Evolutionary conservation across 371 early-diverging fungal genomes (phyloP).

Genomic region (Paraphysoderma sedebokerense): DNA sequence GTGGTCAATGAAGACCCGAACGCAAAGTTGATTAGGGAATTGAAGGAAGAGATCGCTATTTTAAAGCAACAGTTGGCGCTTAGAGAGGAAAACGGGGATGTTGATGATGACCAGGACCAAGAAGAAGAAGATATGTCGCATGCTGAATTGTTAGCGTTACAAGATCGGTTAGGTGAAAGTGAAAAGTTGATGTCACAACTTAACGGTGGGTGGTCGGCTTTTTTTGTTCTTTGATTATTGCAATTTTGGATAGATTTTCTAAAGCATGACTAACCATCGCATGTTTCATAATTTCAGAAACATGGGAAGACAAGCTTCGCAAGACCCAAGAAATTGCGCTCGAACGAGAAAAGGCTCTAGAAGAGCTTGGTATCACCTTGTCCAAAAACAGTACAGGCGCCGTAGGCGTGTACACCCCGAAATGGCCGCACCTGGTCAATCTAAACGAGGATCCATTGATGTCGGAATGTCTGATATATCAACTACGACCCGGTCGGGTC

Average conservation of each 20-base stretch:
- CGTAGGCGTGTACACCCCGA: constrained; percentile 65
- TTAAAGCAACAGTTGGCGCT: constrained; percentile 42
- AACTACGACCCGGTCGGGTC: constrained; percentile 61
- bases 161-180: constrained; percentile 61
- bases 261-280: too few species aligned
- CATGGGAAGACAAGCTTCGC: constrained; percentile 68
- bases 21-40: constrained; percentile 64
- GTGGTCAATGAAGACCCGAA: constrained; percentile 83
- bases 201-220: constrained; percentile 22
- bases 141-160: constrained; percentile 11
- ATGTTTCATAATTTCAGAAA: constrained; percentile 29
- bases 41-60: constrained; percentile 61
- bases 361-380: constrained; percentile 61
- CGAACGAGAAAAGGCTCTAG: constrained; percentile 54
- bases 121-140: not conserved
- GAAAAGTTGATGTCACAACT: constrained; percentile 72
- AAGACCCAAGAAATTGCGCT: constrained; percentile 55
- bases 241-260: too few species aligned
- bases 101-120: not conserved
- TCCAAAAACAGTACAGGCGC: constrained; percentile 34
- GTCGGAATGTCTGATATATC: constrained; percentile 78
- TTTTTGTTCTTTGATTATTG: not conserved
- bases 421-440: constrained; percentile 74
- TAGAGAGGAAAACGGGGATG: constrained; percentile 21
- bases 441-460: constrained; percentile 78